Percentiles rank a stretch among this genome's conserved stretches.
phyloP scores from a whole-genome alignment of 1,284 basidiomycete species.

The Vanrija sp. region DNA sequence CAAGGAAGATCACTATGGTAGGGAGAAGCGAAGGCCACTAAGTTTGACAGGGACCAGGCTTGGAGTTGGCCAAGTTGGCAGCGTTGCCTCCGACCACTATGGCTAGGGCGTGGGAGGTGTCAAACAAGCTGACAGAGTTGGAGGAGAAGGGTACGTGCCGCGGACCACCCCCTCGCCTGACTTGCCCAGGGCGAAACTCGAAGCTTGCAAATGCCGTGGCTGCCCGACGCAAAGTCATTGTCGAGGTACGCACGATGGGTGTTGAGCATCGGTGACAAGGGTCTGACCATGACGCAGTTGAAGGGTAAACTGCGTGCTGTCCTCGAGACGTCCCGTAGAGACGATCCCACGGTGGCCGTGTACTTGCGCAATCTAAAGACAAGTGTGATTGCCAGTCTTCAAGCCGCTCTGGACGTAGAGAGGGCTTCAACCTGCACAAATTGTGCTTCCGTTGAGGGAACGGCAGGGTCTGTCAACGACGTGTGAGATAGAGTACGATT shows the following conservation, averaged over 20 bases:
- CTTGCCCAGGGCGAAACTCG: conserved; percentile 9
- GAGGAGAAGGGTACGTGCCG: conserved; percentile 54
- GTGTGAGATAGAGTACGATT: too few relatives aligned
- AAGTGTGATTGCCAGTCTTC: conserved; percentile 1
- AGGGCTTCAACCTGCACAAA: too few relatives aligned
- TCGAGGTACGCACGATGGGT: conserved; percentile 2
- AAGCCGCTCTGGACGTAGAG: conserved; percentile 1
- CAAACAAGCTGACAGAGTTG: conserved; percentile 59
- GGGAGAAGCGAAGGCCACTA: neutral
- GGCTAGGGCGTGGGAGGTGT: conserved; percentile 59
- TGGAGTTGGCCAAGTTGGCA: conserved; percentile 77
- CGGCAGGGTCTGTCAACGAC: too few relatives aligned
- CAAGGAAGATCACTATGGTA: conserved; percentile 46
- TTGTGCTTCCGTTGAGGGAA: too few relatives aligned
- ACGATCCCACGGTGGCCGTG: neutral
- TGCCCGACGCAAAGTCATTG: conserved; percentile 13
- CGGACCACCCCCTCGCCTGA: neutral
- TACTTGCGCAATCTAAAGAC: conserved; percentile 7
- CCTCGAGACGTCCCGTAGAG: conserved; percentile 2
- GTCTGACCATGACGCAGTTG: conserved; percentile 4
- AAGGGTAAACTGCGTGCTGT: conserved; percentile 11
- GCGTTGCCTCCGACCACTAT: conserved; percentile 70
- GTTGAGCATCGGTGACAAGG: neutral
- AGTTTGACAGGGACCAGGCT: conserved; percentile 53
- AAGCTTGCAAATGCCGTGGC: conserved; percentile 10